phyloP scores from a whole-genome alignment of 345 rosid genomes.

The Eutrema yunnanense region DNA sequence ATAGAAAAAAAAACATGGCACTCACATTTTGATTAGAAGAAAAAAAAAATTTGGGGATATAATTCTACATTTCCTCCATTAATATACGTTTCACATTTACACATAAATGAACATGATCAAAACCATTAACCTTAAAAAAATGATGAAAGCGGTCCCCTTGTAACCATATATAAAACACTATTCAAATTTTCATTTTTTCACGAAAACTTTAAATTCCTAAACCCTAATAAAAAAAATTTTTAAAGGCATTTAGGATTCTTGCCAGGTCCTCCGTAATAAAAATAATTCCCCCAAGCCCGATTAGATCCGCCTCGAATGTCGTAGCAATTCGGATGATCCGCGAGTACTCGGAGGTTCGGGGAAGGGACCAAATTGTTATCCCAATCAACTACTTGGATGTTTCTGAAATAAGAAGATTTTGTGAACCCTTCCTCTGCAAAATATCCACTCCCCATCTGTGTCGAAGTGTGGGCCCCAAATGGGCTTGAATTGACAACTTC shows the following conservation, averaged over 20 bases:
- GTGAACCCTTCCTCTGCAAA: conserved; percentile 90
- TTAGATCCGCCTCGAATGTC: conserved; percentile 79
- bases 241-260: conserved; percentile 78
- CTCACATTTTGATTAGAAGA: neutral
- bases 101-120: conserved; percentile 2
- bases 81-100: conserved; percentile 17
- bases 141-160: neutral
- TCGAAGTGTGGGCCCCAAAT: conserved; percentile 73
- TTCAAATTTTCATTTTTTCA: neutral
- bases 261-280: conserved; percentile 98
- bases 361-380: conserved; percentile 82
- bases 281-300: conserved; percentile 88
- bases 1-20: too few relatives aligned
- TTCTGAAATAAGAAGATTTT: conserved; percentile 90
- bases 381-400: conserved; percentile 91
- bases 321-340: conserved; percentile 90
- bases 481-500: conserved; percentile 77
- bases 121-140: neutral
- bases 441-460: conserved; percentile 98
- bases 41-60: neutral
- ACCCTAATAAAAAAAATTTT: too few relatives aligned
- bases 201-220: neutral
- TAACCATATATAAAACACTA: neutral
- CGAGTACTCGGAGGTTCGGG: conserved; percentile 56
- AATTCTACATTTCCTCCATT: neutral